phyloP scores from a whole-genome alignment of 768 basidiomycete genomes.

The Podaxis sp. region DNA sequence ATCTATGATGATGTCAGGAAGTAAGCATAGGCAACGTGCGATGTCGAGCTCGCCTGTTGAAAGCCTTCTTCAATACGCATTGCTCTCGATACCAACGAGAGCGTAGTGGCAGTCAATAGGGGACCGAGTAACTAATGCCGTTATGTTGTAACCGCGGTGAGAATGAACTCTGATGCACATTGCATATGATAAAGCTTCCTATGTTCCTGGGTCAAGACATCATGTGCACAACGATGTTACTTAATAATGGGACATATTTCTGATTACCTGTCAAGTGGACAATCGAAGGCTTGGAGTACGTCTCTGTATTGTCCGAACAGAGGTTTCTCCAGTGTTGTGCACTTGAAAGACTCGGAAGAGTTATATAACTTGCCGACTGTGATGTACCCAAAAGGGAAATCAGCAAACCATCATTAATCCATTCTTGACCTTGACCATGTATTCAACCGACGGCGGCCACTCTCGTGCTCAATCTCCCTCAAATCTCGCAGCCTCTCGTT shows the following conservation, averaged over 20 bases:
- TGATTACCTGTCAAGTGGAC: neutral
- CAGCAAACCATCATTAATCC: neutral
- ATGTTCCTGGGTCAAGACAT: neutral
- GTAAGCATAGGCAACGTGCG: neutral
- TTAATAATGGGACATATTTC: neutral
- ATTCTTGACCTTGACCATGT: conserved; percentile 1
- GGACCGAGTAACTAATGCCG: neutral
- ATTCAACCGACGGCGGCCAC: conserved; percentile 8
- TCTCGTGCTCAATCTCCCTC: conserved; percentile 16
- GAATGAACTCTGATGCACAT: neutral
- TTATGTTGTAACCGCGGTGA: neutral
- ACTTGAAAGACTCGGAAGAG: neutral
- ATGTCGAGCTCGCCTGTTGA: conserved; percentile 43
- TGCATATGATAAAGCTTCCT: conserved; percentile 5
- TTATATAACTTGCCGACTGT: neutral
- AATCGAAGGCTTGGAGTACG: neutral
- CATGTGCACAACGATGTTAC: neutral
- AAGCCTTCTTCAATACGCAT: conserved; percentile 73
- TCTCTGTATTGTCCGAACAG: neutral
- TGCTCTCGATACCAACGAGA: neutral
- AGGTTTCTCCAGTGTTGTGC: neutral
- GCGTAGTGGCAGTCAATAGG: neutral
- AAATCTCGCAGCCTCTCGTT: conserved; percentile 45
- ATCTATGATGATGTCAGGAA: conserved; percentile 29
- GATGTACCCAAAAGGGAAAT: neutral